Base-by-base conservation (phyloP, 176 grass and related monocot genomes). In the Rhynchospora tenuis region DNA sequence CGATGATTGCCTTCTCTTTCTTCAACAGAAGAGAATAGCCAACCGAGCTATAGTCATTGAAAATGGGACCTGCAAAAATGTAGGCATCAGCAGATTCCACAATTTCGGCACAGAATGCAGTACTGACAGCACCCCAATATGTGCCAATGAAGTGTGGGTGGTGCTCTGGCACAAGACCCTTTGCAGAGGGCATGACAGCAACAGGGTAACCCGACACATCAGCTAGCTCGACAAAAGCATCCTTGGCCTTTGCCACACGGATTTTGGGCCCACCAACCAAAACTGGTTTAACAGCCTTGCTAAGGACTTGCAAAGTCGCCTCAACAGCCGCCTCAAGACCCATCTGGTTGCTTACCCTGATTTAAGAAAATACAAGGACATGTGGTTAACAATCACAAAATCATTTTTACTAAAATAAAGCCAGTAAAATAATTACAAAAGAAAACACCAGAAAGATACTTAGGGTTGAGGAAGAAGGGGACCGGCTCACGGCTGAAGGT, bases 1-100 rank as follows among this genome's bases (percentile, higher is more conserved):
- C 85, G 2, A 97, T 91, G 81, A 97, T 85, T 27, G 93, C 90
- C 87, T 97, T 97, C 22, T 97, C 93, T 88, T 93, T 97, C 87
- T 97, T 97, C 76, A 97, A 89, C 31, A 97, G 89, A 61, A 97
- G 88, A 8, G 93, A 97, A 64, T 97, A 97, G 1, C 93, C 93
- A 10, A 97, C 93, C 56, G 93, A 97, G 83, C 91, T 97, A 87
- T 97, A 97, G 87, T 97, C 93, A 12, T 97, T 97, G 69, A 97
- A 97, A 80, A 97, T 89, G 38, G 93, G 93, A 31, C 93, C 93
- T 22, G 86, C 91, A 38, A 97, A 97, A 77, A 97, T 64, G 81
- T 97, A 97, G 27, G 94, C 91, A 44, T 97, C 91, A 9, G 94
- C 91, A 0, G 94, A 97, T 72, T 97, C 94, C 0, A 97, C 86